Percentiles rank a stretch among this genome's conserved stretches.
Evolutionary conservation across 78 protist genomes (phyloP).

Genomic region (Dictyostelium citrinum): DNA sequence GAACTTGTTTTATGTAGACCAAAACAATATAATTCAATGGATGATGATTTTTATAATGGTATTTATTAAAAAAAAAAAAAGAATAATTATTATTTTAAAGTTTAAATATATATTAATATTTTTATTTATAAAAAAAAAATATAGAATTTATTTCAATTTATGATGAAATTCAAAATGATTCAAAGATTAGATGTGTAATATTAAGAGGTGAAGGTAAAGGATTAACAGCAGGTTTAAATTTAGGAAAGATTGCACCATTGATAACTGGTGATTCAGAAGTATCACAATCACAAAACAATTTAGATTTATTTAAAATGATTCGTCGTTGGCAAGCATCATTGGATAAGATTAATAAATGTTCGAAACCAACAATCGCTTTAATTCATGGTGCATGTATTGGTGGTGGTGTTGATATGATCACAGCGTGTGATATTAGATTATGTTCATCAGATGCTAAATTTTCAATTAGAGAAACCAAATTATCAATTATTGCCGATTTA

Average conservation of each 20-base stretch:
- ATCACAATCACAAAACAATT: conserved; percentile 7
- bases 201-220: conserved; percentile 55
- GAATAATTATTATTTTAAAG: neutral
- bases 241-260: neutral
- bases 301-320: conserved; percentile 24
- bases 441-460: conserved; percentile 77
- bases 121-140: neutral
- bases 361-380: conserved; percentile 83
- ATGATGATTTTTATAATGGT: conserved; percentile 72
- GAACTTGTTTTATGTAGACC: conserved; percentile 39
- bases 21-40: conserved; percentile 36
- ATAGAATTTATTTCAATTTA: conserved; percentile 27
- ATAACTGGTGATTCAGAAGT: neutral
- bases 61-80: neutral
- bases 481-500: conserved; percentile 90
- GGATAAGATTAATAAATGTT: conserved; percentile 52
- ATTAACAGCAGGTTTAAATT: conserved; percentile 57
- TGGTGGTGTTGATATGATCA: conserved; percentile 86
- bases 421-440: conserved; percentile 85
- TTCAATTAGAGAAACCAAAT: conserved; percentile 79
- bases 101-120: neutral
- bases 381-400: conserved; percentile 84
- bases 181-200: conserved; percentile 31
- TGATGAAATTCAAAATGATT: conserved; percentile 58
- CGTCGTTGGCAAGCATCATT: conserved; percentile 76